Conservation (phyloP, 768 basidiomycete species). For the Boletus barrowsii region DNA sequence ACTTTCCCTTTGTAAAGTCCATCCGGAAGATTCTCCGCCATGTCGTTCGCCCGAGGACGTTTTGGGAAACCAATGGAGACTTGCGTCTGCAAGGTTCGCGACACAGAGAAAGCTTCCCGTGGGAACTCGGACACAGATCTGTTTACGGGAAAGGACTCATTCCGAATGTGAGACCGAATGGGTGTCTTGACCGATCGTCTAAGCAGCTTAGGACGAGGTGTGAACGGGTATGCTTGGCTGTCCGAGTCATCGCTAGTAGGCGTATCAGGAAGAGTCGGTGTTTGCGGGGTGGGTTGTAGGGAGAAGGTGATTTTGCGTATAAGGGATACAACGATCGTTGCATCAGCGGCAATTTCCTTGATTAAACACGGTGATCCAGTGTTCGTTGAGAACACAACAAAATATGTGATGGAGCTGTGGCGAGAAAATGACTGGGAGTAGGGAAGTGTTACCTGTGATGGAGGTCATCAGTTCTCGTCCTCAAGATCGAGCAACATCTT, state of each 20-base stretch:
- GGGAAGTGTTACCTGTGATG: constrained; percentile 55
- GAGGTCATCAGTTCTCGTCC: background rate
- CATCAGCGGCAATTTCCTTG: constrained; percentile 66
- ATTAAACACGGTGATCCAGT: constrained; percentile 53
- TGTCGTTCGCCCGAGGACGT: constrained; percentile 51
- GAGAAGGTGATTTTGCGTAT: constrained; percentile 57
- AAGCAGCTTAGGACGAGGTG: constrained; percentile 23
- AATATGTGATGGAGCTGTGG: constrained; percentile 61
- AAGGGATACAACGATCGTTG: constrained; percentile 66
- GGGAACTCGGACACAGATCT: constrained; percentile 31
- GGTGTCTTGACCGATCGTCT: constrained; percentile 28
- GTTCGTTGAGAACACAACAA: constrained; percentile 68
- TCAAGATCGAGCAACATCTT: background rate
- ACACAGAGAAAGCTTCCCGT: constrained; percentile 11
- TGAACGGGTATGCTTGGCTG: constrained; percentile 7
- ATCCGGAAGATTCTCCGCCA: constrained; percentile 54
- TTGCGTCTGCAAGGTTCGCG: constrained; percentile 33
- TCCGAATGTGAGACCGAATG: constrained; percentile 15
- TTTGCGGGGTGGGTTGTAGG: constrained; percentile 35
- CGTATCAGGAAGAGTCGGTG: constrained; percentile 49
- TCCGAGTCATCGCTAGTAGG: constrained; percentile 47
- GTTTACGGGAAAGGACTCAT: constrained; percentile 3
- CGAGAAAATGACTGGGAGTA: constrained; percentile 60
- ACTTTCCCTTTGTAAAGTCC: constrained; percentile 65
- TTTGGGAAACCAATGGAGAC: constrained; percentile 71